Base-by-base conservation (phyloP, 2,329 filamentous ascomycete genomes). In the Davidsoniella virescens region DNA sequence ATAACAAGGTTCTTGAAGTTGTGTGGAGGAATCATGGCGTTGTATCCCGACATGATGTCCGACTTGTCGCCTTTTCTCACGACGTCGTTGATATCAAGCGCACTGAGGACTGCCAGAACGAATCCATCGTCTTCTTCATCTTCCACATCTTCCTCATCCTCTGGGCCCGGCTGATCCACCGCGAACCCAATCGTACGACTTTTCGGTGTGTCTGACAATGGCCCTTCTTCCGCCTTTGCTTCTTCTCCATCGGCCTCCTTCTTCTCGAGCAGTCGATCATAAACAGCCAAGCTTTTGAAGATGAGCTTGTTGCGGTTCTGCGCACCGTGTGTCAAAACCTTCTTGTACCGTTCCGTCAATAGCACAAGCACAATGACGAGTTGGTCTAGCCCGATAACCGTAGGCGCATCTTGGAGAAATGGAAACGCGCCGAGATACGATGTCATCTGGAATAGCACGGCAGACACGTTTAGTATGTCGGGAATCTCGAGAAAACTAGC, bases 381-480 rank as follows among this genome's bases (percentile, higher is more conserved):
- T 57, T 80, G 78, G 54, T 84, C 77, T 41, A 82, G 72, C 7
- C 81, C 79, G 45, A 87, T 63, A 2, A 85, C 78, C 2, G 73
- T 79, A 0, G 83, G 83, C 0, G 81, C 82, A 58, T 84, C 77
- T 48, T 75, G 71, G 2, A 83, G 68, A 55, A 86, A 86, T 0
- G 83, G 83, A 53, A 87, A 87, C 1, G 82, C 78, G 29, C 79
- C 83, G 1, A 86, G 68, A 56, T 80, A 83, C 4, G 78, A 80
- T 2, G 80, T 62, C 71, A 85, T 81, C 58, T 84, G 80, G 59
- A 84, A 86, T 43, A 87, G 59, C 41, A 87, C 72, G 2, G 80
- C 72, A 3, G 80, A 82, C 6, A 75, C 80, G 47, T 70, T 73
- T 23, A 87, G 66, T 23, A 80, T 71, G 59, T 86, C 81, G 3